Conservation (phyloP, 129 eudicot species). For the Tagetes patula region DNA sequence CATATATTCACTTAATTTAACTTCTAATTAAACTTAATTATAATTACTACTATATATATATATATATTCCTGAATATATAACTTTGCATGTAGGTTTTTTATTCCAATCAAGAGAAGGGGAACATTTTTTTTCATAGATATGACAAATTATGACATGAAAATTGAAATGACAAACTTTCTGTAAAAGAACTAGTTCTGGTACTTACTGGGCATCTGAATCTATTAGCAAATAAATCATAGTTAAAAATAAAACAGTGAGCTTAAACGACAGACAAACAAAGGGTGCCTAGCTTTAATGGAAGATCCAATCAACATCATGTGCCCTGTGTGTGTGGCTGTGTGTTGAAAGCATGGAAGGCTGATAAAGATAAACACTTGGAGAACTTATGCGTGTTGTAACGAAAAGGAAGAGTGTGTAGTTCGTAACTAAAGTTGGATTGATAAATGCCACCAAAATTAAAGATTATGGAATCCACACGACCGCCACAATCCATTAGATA, state of each 20-base stretch:
- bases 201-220: not conserved
- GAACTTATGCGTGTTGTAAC: not conserved
- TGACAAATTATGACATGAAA: not conserved
- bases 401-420: not conserved
- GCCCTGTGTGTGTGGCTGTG: not conserved
- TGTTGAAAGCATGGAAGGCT: slow-evolving; percentile 9
- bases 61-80: not conserved
- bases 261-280: not conserved
- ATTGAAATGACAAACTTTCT: not conserved
- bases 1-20: not conserved
- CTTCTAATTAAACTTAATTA: not conserved
- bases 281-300: not conserved
- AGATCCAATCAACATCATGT: not conserved
- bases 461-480: slow-evolving; percentile 6
- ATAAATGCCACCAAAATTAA: not conserved
- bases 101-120: not conserved
- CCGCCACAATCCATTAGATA: slow-evolving; percentile 1
- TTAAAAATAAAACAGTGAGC: not conserved
- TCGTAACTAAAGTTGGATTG: not conserved
- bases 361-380: not conserved
- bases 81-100: not conserved
- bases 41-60: not conserved
- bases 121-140: not conserved
- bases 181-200: not conserved
- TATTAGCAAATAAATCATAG: not conserved